phyloP scores from a whole-genome alignment of 208 protist genomes.

The Strigomonas oncopelti region DNA sequence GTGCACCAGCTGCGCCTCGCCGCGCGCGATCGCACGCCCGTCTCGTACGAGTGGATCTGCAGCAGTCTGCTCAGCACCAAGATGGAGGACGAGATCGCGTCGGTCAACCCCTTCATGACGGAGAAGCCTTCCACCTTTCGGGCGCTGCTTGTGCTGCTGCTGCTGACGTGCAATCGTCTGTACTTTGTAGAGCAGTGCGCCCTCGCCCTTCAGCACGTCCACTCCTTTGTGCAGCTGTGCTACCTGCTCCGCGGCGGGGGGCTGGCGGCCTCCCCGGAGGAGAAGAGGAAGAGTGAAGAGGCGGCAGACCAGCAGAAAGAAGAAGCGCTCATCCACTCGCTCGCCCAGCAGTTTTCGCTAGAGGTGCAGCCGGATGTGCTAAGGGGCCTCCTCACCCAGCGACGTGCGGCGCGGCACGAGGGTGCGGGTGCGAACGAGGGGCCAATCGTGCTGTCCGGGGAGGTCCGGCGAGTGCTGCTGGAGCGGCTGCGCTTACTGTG shows the following conservation, averaged over 20 bases:
- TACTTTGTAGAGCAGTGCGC: conserved; percentile 56
- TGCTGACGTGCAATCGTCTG: conserved; percentile 63
- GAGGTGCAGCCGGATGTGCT: conserved; percentile 34
- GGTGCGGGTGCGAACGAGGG: neutral
- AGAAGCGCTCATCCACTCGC: conserved; percentile 20
- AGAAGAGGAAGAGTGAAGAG: too few species aligned
- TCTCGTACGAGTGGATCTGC: conserved; percentile 61
- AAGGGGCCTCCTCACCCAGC: conserved; percentile 14
- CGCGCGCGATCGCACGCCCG: conserved; percentile 21
- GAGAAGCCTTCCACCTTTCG: conserved; percentile 10
- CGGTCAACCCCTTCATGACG: conserved; percentile 67
- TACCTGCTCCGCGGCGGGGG: conserved; percentile 32
- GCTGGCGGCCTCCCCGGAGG: neutral
- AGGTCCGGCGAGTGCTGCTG: conserved; percentile 23
- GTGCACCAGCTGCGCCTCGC: conserved; percentile 29
- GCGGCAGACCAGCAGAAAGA: neutral
- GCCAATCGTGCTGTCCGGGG: conserved; percentile 14
- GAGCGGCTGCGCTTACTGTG: conserved; percentile 44
- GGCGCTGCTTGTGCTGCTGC: conserved; percentile 45
- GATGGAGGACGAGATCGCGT: conserved; percentile 42
- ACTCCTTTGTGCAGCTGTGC: conserved; percentile 51
- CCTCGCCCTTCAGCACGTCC: conserved; percentile 37
- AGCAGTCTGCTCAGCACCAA: conserved; percentile 49
- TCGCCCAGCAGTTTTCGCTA: conserved; percentile 48
- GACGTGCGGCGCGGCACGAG: neutral